These are phyloP conservation scores for Boletus tomentosulus DNA, from an alignment of 768 basidiomycete genomes.

Conservation along the genomic window DNA sequence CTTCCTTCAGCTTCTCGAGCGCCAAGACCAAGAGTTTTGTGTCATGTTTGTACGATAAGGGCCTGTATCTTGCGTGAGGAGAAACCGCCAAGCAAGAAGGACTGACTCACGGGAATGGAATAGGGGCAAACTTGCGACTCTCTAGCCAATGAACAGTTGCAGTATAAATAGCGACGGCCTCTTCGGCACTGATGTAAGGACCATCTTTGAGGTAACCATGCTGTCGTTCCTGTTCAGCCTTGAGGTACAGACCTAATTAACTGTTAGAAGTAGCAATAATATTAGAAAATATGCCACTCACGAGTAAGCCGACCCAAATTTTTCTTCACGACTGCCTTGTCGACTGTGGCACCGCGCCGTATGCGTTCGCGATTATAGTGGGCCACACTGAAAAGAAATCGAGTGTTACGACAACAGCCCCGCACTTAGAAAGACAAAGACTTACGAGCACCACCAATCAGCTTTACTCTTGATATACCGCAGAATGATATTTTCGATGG, in stretches of 20 bases:
- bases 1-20: constrained; percentile 97
- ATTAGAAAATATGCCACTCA: constrained; percentile 30
- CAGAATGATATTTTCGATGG: constrained; percentile 98
- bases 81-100: neutral
- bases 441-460: constrained; percentile 96
- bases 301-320: constrained; percentile 97
- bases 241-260: constrained; percentile 74
- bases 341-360: constrained; percentile 92
- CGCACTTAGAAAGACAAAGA: constrained; percentile 6
- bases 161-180: constrained; percentile 98
- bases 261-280: constrained; percentile 1
- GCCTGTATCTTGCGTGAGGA: constrained; percentile 39
- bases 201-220: constrained; percentile 99
- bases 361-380: constrained; percentile 99
- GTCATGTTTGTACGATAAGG: constrained; percentile 98
- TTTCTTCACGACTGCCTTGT: constrained; percentile 99
- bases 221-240: constrained; percentile 98
- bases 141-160: constrained; percentile 99
- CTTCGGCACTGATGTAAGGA: constrained; percentile 97
- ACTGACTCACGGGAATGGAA: constrained; percentile 85
- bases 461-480: constrained; percentile 99
- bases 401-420: neutral
- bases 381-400: constrained; percentile 58
- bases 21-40: constrained; percentile 96
- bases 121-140: constrained; percentile 95